These are phyloP conservation scores for Candida labiduridarum DNA, from an alignment of 1,139 yeast species.

Conservation along the genomic window DNA sequence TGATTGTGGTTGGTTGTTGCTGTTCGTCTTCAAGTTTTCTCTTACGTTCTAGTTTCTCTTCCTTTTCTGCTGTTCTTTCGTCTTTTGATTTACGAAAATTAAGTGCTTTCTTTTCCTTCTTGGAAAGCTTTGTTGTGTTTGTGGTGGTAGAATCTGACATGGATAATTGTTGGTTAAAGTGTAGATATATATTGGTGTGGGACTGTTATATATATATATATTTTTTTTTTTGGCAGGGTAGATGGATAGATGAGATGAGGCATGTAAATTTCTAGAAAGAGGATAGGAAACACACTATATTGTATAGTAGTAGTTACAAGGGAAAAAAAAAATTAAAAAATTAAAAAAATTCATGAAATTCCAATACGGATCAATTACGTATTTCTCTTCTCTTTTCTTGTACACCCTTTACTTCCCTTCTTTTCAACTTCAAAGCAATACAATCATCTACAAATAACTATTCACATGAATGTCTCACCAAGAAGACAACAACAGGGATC, in stretches of 20 bases:
- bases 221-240: too few relatives aligned
- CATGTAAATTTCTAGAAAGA: too few relatives aligned
- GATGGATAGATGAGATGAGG: too few relatives aligned
- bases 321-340: not conserved
- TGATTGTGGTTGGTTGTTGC: constrained; percentile 18
- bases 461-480: not conserved
- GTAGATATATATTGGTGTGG: too few relatives aligned
- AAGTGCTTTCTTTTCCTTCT: constrained; percentile 78
- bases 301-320: too few relatives aligned
- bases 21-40: constrained; percentile 15
- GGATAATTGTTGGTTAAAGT: not conserved
- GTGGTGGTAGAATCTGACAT: constrained; percentile 23
- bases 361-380: too few relatives aligned
- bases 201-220: too few relatives aligned
- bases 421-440: too few relatives aligned
- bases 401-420: too few relatives aligned
- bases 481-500: not conserved
- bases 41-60: constrained; percentile 17
- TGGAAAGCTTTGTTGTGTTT: constrained; percentile 48
- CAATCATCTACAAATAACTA: too few relatives aligned
- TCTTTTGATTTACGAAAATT: constrained; percentile 56
- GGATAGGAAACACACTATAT: too few relatives aligned
- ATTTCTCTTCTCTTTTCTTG: too few relatives aligned
- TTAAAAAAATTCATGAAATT: not conserved
- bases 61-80: constrained; percentile 23